Evolutionary conservation across 164 flowering plant species (phyloP).

Genomic region (Vitis labrusca): DNA sequence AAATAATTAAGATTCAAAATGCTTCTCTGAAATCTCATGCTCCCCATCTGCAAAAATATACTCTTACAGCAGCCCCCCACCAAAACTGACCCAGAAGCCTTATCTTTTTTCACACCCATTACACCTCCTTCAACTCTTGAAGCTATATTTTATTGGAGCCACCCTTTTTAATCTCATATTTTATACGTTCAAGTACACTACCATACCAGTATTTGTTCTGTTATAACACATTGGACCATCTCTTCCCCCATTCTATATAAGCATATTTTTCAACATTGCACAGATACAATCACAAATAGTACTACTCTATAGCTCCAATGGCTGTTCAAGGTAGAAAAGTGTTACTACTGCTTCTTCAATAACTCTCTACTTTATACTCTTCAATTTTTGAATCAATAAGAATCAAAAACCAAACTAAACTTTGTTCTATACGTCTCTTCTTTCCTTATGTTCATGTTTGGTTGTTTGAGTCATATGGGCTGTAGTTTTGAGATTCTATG

Average conservation of each 20-base stretch:
- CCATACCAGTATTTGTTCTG: constrained; percentile 8
- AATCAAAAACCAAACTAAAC: not conserved
- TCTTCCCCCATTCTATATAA: constrained; percentile 25
- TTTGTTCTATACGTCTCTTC: not conserved
- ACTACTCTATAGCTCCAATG: constrained; percentile 1
- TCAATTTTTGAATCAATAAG: constrained; percentile 1
- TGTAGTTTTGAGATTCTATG: constrained; percentile 8
- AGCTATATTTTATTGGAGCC: constrained; percentile 12
- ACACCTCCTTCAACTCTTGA: constrained; percentile 20
- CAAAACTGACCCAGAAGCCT: constrained; percentile 50
- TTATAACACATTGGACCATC: constrained; percentile 22
- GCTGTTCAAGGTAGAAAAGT: constrained; percentile 18
- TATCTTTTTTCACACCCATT: constrained; percentile 45
- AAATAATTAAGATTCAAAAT: constrained; percentile 19
- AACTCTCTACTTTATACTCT: not conserved
- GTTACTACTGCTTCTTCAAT: not conserved
- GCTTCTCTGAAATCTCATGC: constrained; percentile 57
- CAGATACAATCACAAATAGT: not conserved
- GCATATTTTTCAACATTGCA: constrained; percentile 13
- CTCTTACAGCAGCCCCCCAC: constrained; percentile 38
- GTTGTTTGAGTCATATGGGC: not conserved
- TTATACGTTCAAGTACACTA: constrained; percentile 9
- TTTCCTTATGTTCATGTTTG: constrained; percentile 1
- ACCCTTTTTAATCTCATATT: not conserved
- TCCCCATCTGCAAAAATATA: constrained; percentile 54